These are phyloP conservation scores for Spatholobus suberectus DNA, from an alignment of 306 rosid species.

Conservation along the genomic window DNA sequence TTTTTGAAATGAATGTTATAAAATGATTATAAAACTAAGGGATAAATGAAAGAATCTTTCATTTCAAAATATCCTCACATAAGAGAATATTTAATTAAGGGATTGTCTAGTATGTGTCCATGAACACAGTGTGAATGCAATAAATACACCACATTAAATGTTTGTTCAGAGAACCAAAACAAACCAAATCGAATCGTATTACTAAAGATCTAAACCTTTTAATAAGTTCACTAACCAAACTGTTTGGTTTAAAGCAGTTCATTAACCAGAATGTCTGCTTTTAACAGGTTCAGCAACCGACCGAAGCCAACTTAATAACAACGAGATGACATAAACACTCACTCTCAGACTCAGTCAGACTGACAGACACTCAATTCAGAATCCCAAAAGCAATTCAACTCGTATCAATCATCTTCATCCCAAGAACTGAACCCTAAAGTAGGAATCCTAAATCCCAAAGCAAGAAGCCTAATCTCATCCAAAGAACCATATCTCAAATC, in stretches of 20 bases:
- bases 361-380: background rate
- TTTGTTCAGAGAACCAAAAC: background rate
- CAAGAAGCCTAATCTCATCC: background rate
- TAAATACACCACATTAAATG: background rate
- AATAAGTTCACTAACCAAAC: background rate
- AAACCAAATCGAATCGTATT: background rate
- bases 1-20: background rate
- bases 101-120: background rate
- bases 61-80: background rate
- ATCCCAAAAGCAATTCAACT: background rate
- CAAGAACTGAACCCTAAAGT: background rate
- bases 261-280: background rate
- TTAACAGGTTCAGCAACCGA: background rate
- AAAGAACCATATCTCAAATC: background rate
- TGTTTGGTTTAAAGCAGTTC: background rate
- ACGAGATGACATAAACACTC: background rate
- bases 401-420: background rate
- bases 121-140: background rate
- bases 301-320: background rate
- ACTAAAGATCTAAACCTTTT: background rate
- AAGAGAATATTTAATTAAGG: no score
- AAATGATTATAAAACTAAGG: background rate
- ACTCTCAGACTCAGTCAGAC: background rate
- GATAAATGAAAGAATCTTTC: background rate
- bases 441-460: background rate